Evolutionary conservation across 441 rosid genomes (phyloP), one percentile per base, ranked within the genome.

Genomic region (Eruca vesicaria): DNA sequence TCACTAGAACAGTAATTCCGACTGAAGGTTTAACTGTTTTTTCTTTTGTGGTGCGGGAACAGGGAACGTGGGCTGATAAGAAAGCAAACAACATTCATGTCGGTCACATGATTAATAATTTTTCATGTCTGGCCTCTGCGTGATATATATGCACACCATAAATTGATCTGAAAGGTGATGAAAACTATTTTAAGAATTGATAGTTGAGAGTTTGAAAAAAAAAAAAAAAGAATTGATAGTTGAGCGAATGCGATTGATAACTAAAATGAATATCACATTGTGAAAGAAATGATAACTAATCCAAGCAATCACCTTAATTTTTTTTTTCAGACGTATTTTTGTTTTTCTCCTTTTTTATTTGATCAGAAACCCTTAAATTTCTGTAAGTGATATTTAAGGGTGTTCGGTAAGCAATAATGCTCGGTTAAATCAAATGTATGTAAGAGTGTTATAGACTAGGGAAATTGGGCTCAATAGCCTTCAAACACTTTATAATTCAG

Each of bases 81-180:
- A 71, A 15, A 68, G 56, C 66, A 78, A 55, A 56, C 70, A 73
- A 62, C 73, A 73, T 72, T 62, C 66, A 78, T 55, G 74, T 68
- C 53, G 77, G 77, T 68, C 78, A 78, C 81, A 67, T 62, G 66
- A 62, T 28, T 62, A 62, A 55, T 55, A 66, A 23, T 23, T 23
- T 23, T 23, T 23, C 26, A 23, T 62, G 7, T 43, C 65, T 60
- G 73, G 63, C 66, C 14, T 53, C 56, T 73, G 43, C 59, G 64
- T 64, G 33, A 64, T 63, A 6, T 78, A 62, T 28, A 38, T 2
- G 33, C 64, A 41, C 20, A 43, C 10, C 75, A 57, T 58, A 57
- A 41, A 41, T 6, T 56, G 60, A 57, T 76, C 74, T 55, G 66
- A 55, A 69, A 68, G 38, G 5, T 38, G 36, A 75, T 15, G 62